Base-by-base conservation (phyloP, 2,329 filamentous ascomycete genomes). In the Metarhizium sp. region DNA sequence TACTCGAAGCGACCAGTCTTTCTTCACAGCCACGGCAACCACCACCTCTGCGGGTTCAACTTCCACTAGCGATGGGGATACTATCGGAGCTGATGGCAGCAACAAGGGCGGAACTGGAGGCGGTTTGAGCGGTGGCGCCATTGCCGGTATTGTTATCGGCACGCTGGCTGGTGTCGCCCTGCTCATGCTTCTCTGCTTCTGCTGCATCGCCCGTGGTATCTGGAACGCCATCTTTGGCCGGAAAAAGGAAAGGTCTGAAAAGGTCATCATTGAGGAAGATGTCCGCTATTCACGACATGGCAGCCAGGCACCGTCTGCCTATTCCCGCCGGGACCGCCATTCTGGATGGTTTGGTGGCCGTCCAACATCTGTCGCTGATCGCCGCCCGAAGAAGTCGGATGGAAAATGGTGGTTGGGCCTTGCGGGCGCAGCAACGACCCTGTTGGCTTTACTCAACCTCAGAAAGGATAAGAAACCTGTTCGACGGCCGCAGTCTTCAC, bases 111-210 rank as follows among this genome's bases (percentile, higher is more conserved):
- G 70, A 45, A 63, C 59, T 42, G 70, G 72, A 32, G 71, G 71
- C 55, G 69, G 72, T 47, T 77, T 92, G 54, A 88, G 84, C 63
- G 80, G 77, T 47, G 88, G 87, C 53, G 88, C 86, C 57, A 92
- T 92, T 63, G 88, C 88, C 16, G 88, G 88, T 58, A 92, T 92
- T 63, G 88, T 92, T 60, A 85, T 92, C 55, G 88, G 88, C 59
- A 80, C 82, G 11, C 76, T 92, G 51, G 78, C 79, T 14, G 88
- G 86, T 59, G 75, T 90, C 40, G 70, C 78, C 45, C 74, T 92
- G 2, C 79, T 92, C 25, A 73, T 86, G 4, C 77, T 88, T 7
- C 72, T 91, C 64, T 90, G 86, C 75, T 84, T 88, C 73, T 91
- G 84, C 78, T 89, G 86, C 74, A 84, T 85, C 57, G 77, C 79